These are phyloP conservation scores for Tetragonia tetragonoides DNA, from an alignment of 148 eudicot genomes.

Conservation along the genomic window DNA sequence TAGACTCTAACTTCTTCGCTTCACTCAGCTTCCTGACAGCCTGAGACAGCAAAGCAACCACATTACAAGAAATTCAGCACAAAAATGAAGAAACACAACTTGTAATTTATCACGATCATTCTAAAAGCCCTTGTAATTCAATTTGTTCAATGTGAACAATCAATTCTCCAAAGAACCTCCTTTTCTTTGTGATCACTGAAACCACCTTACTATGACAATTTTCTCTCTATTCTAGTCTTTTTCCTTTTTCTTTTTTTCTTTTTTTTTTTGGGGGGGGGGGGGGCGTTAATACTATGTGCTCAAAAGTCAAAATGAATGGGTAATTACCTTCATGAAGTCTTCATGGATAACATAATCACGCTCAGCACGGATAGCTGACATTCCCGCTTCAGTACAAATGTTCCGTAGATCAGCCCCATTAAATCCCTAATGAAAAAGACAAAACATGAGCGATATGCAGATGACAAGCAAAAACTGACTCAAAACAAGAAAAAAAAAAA, in stretches of 20 bases:
- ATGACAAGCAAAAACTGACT: not conserved
- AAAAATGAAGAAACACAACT: not conserved
- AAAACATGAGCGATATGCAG: not conserved
- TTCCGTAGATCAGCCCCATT: constrained; percentile 96
- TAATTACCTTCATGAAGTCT: constrained; percentile 88
- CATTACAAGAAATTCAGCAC: not conserved
- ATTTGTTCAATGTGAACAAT: too few species aligned
- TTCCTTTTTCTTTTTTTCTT: too few species aligned
- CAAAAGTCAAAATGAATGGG: not conserved
- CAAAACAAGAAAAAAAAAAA: not conserved
- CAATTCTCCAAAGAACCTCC: too few species aligned
- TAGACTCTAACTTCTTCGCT: constrained; percentile 94
- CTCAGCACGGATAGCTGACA: constrained; percentile 94
- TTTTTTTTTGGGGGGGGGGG: not conserved
- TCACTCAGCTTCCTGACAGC: constrained; percentile 88
- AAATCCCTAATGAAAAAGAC: constrained; percentile 55
- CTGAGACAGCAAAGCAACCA: constrained; percentile 27
- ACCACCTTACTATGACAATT: too few species aligned
- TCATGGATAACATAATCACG: constrained; percentile 96
- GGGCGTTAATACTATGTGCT: too few species aligned
- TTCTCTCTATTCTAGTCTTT: too few species aligned
- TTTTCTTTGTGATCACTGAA: too few species aligned
- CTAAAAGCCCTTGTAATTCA: too few species aligned
- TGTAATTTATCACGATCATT: too few species aligned
- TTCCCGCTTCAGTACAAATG: constrained; percentile 94